Conservation (phyloP, 352 stramenopile genomes). For the Blastocystis sp. region DNA sequence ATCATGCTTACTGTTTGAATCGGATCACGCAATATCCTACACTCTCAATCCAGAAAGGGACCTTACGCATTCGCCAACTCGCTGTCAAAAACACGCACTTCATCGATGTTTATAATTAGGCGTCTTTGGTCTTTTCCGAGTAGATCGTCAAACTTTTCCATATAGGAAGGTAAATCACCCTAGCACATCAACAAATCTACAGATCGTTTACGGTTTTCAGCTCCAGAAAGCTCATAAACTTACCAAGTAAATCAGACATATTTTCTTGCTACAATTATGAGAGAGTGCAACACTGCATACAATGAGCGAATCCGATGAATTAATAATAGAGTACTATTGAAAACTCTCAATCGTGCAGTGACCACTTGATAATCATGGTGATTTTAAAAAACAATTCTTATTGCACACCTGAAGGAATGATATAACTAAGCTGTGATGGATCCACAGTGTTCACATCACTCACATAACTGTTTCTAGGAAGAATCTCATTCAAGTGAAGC, state of each 20-base stretch:
- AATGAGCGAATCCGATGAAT: too few relatives aligned
- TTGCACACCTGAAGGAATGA: background rate
- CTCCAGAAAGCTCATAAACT: slow-evolving; percentile 22
- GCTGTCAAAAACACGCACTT: slow-evolving; percentile 80
- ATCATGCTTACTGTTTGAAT: slow-evolving; percentile 78
- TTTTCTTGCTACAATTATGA: background rate
- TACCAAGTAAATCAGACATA: slow-evolving; percentile 32
- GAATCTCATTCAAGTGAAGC: background rate
- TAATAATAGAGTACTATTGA: background rate
- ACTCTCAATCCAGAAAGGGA: slow-evolving; percentile 56
- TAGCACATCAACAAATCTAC: background rate
- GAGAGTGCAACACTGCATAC: too few relatives aligned
- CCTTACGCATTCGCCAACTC: slow-evolving; percentile 75
- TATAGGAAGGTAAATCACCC: slow-evolving; percentile 18
- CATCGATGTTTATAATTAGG: slow-evolving; percentile 80
- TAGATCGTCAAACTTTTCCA: slow-evolving; percentile 22
- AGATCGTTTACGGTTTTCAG: background rate
- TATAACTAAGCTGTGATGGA: background rate
- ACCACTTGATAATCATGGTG: background rate
- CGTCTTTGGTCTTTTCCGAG: slow-evolving; percentile 64
- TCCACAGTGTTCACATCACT: background rate
- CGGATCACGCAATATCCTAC: slow-evolving; percentile 71
- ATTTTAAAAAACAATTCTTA: background rate
- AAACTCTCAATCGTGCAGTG: background rate
- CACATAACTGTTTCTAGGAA: background rate